These are phyloP conservation scores for Cercospora sesami DNA, from an alignment of 2,329 filamentous ascomycete species.

Conservation along the genomic window DNA sequence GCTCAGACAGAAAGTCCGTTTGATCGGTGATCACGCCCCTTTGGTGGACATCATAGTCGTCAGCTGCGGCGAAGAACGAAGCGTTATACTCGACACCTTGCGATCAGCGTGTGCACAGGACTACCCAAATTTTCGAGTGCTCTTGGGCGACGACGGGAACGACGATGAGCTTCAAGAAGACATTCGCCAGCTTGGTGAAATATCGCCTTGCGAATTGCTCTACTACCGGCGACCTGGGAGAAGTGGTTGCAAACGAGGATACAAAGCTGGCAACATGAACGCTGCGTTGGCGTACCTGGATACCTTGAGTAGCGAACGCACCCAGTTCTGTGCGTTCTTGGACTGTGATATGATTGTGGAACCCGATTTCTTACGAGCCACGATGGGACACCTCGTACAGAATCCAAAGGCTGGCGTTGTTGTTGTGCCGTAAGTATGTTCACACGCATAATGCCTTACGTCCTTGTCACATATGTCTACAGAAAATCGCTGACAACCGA, in stretches of 20 bases:
- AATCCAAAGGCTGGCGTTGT: neutral
- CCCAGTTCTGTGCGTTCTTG: constrained; percentile 58
- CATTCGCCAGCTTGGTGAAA: constrained; percentile 39
- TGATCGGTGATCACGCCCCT: constrained; percentile 37
- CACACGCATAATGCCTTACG: neutral
- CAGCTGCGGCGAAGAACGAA: constrained; percentile 47
- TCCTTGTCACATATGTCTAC: too few species aligned
- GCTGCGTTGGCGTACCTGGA: constrained; percentile 45
- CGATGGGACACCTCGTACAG: constrained; percentile 56
- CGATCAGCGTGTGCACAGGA: constrained; percentile 43
- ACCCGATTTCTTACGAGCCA: constrained; percentile 59
- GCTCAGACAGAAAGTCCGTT: neutral
- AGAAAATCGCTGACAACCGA: neutral
- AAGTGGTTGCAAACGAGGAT: constrained; percentile 48
- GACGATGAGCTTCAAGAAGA: constrained; percentile 40
- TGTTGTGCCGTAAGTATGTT: neutral
- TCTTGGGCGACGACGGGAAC: constrained; percentile 46
- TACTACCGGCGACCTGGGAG: constrained; percentile 39
- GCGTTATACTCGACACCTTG: constrained; percentile 46
- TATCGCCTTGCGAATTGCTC: constrained; percentile 46
- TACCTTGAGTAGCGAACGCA: neutral
- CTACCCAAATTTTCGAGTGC: constrained; percentile 44
- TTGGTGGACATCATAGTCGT: constrained; percentile 48
- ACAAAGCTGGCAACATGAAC: constrained; percentile 67
- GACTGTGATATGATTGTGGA: constrained; percentile 70